Base-by-base conservation (phyloP, 2,329 filamentous ascomycete species). In the Epichloe glyceriae region DNA sequence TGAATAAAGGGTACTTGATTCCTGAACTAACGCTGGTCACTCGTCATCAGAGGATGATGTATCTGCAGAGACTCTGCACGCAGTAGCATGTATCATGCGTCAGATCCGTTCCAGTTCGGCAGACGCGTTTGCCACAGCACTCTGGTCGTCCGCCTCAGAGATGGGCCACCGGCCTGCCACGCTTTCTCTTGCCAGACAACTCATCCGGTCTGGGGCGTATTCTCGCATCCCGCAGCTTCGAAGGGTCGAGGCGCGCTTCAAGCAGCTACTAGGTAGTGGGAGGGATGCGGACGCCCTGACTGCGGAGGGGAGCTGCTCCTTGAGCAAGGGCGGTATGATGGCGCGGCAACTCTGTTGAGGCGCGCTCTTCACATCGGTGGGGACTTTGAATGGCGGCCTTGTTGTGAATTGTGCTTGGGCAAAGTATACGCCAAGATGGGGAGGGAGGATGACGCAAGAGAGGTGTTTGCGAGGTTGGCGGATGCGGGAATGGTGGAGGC, bases 221-320 rank as follows among this genome's bases (percentile, higher is more conserved):
- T 57, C 57, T 15, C 47, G 52, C 12, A 47, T 49, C 10, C 42
- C 54, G 5, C 51, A 52, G n/a, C 53, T 62, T 12, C 49, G 22
- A 6, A 50, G 50, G 4, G 47, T 58, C 3, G 62, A 67, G 47
- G 47, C 53, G 1, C 62, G 60, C 15, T 68, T 68, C 55, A 58
- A 55, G 53, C 47, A 59, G 26, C 54, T 71, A 10, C 57, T 68
- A 30, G 42, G 55, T 12, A 50, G 54, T 33, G 62, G 58, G 26
- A 59, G 55, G n/a, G 60, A 70, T 38, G 57, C 65, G 3, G 58
- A 70, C 43, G 69, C 66, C 34, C 56, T 70, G 20, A 61, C 63
- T 4, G 56, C 61, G 8, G 61, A 69, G 41, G 69, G 15, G 59
- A 63, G 49, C 26, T 57, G 26, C 59, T 65, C 12, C 59, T 57